Evolutionary conservation across 768 basidiomycete genomes (phyloP).

Genomic region (Rubroboletus pulcherrimus): DNA sequence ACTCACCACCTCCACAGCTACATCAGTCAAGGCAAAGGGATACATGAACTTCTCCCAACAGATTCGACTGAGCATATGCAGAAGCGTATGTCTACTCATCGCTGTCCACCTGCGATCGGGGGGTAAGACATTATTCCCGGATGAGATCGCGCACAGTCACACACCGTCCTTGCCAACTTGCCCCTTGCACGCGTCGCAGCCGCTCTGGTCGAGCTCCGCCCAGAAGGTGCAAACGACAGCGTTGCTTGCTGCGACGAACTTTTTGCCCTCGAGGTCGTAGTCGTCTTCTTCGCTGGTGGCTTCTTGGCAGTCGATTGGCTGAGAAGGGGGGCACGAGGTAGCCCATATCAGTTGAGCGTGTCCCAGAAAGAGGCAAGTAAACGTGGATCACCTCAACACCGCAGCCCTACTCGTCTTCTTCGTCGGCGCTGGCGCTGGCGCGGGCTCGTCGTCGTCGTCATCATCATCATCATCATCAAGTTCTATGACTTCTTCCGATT

Average conservation of each 20-base stretch:
- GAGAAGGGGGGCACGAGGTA: neutral
- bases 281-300: conserved; percentile 46
- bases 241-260: conserved; percentile 38
- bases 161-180: conserved; percentile 49
- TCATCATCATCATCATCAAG: conserved; percentile 56
- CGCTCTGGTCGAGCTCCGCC: conserved; percentile 53
- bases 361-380: conserved; percentile 20
- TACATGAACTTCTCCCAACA: neutral
- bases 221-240: conserved; percentile 60
- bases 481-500: conserved; percentile 52
- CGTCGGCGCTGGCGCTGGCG: conserved; percentile 33
- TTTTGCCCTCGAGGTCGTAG: conserved; percentile 35
- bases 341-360: conserved; percentile 18
- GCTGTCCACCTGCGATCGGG: conserved; percentile 23
- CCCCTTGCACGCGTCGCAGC: conserved; percentile 68
- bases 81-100: conserved; percentile 19
- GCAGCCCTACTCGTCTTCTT: conserved; percentile 65
- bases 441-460: conserved; percentile 45
- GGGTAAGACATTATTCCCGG: neutral
- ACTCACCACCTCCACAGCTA: neutral
- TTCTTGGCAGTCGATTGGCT: conserved; percentile 48
- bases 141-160: conserved; percentile 11
- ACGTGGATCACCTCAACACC: conserved; percentile 52
- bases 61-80: neutral
- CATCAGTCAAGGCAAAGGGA: neutral